Base-by-base conservation (phyloP, 164 flowering plant genomes). In the Nymphaea colorata region DNA sequence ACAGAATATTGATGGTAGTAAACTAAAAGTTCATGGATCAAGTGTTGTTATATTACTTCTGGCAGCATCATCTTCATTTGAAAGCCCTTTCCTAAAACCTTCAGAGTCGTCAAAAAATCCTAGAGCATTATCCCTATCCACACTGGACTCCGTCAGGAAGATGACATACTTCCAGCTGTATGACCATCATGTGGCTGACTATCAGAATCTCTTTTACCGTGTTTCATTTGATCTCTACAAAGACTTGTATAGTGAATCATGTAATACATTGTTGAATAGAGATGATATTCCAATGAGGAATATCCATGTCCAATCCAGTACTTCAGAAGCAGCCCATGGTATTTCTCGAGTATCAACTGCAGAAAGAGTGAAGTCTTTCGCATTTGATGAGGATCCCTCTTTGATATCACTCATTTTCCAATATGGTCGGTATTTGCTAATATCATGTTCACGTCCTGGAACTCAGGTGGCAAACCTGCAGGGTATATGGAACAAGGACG, bases 401-500 rank as follows among this genome's bases (percentile, higher is more conserved):
- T 73, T 91, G 68, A 85, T 94, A 73, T 91, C 83, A 84, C 91
- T 94, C 70, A 74, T 91, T 42, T 94, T 94, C 78, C 98, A 94
- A 65, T 94, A 81, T 81, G 96, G 98, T 67, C 82, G 98, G 5
- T 94, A 94, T 79, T 80, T 94, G 77, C 87, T 94, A 42, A 91
- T 94, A 67, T 83, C 97, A 75, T 86, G 86, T 78, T 91, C 98
- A 51, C 81, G 97, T 62, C 93, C 95, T 71, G 96, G 96, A 82
- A 87, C 93, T 65, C 96, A 94, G 77, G 83, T 76, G 64, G 81
- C 98, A 68, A 91, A 91, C 78, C 79, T 91, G 55, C 98, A 94
- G 75, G 98, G 98, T n/a, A 88, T 94, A 71, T 94, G 98, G 97
- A 94, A 82, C 78, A 81, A 88, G 74, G 83, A 91, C 64, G 64